Evolutionary conservation across 73 alveolate species (phyloP).

Genomic region (Symbiodinium pilosum): DNA sequence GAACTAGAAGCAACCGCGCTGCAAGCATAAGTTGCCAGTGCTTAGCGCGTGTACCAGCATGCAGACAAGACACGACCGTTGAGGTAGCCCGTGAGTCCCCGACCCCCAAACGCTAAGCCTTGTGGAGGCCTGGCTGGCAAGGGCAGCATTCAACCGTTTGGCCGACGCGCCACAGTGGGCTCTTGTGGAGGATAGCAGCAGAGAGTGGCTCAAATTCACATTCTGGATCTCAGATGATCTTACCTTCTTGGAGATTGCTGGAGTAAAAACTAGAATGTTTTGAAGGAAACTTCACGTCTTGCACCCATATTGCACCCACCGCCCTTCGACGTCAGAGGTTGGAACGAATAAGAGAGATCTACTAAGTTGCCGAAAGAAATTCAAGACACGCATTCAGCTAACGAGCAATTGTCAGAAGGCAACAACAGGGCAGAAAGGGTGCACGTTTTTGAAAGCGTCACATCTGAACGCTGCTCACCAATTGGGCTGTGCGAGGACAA

Average conservation of each 20-base stretch:
- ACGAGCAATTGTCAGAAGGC: neutral
- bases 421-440: neutral
- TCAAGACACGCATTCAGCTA: too few species aligned
- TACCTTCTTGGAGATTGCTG: neutral
- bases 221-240: neutral
- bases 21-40: too few species aligned
- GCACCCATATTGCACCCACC: neutral
- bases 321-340: too few species aligned
- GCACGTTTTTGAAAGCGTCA: neutral
- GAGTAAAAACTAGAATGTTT: neutral
- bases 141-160: slow-evolving; percentile 61
- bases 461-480: neutral
- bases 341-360: too few species aligned
- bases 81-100: neutral
- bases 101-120: too few species aligned
- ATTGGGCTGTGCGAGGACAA: neutral
- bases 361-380: too few species aligned
- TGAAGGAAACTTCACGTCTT: too few species aligned
- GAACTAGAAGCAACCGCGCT: too few species aligned
- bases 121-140: neutral
- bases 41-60: neutral
- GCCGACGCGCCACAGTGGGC: slow-evolving; percentile 54
- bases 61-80: neutral
- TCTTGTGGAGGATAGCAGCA: neutral
- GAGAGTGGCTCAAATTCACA: neutral